Conservation (phyloP, 768 basidiomycete species). For the Calvatia gigantea region DNA sequence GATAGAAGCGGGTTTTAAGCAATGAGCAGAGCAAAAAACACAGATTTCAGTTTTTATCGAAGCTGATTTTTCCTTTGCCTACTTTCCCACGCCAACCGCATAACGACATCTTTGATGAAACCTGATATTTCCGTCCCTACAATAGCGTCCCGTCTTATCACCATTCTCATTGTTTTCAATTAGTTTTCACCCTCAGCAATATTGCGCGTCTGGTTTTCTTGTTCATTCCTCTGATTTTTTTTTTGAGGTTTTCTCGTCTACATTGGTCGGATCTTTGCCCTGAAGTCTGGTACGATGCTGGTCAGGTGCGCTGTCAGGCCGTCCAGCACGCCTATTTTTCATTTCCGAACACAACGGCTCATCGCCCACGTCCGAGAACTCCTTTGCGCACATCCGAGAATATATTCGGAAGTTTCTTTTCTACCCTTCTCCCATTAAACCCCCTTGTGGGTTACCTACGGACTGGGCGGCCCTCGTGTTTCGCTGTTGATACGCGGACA, state of each 20-base stretch:
- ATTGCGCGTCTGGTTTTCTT: background rate
- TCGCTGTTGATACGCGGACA: background rate
- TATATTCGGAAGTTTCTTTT: background rate
- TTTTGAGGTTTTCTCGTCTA: background rate
- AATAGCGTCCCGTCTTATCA: too few species aligned
- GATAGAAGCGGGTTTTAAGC: conserved; percentile 11
- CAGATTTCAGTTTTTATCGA: conserved; percentile 16
- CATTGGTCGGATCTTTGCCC: conserved; percentile 6
- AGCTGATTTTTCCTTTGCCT: background rate
- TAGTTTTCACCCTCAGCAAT: background rate
- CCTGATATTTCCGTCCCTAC: too few species aligned
- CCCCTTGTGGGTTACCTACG: too few species aligned
- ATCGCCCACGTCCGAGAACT: background rate
- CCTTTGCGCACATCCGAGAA: background rate
- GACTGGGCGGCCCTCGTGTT: too few species aligned
- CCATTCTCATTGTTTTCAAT: background rate
- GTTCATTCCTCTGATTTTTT: background rate
- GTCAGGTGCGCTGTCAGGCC: background rate
- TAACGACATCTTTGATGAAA: background rate
- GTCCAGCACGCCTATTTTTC: background rate
- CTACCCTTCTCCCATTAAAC: too few species aligned
- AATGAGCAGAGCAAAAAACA: conserved; percentile 12
- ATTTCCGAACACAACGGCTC: background rate
- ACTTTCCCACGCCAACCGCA: conserved; percentile 7
- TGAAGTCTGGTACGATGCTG: background rate